Percentiles rank a stretch among this genome's conserved stretches.
Conservation (phyloP, 148 eudicot genomes). For the Fagopyrum homotropicum region DNA sequence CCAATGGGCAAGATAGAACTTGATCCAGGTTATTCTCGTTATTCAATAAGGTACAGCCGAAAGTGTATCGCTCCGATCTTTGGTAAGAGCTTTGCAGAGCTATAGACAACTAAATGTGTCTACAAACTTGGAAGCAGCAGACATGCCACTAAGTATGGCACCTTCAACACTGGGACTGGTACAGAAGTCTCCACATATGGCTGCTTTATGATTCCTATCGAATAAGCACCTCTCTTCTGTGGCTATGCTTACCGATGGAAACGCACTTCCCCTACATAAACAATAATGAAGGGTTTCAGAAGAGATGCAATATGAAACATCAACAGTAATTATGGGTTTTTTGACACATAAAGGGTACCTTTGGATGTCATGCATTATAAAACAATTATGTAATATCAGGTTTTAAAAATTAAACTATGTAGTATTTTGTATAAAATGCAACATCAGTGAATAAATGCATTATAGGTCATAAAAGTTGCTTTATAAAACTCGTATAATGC, state of each 20-base stretch:
- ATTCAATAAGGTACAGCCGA: too few relatives aligned
- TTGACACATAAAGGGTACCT: neutral
- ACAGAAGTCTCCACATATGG: conserved; percentile 92
- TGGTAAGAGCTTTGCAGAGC: neutral
- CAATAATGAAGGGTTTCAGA: neutral
- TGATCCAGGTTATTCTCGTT: too few relatives aligned
- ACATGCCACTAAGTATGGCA: conserved; percentile 75
- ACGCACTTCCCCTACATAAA: conserved; percentile 85
- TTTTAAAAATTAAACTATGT: too few relatives aligned
- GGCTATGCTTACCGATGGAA: conserved; percentile 61
- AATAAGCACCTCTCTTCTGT: conserved; percentile 73
- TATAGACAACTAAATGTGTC: conserved; percentile 33
- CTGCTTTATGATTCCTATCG: conserved; percentile 50
- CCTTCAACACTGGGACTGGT: conserved; percentile 88
- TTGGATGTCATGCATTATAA: too few relatives aligned
- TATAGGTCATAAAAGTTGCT: too few relatives aligned
- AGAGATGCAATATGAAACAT: neutral
- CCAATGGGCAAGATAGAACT: neutral
- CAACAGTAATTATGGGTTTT: neutral
- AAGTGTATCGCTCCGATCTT: neutral
- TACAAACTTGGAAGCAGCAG: conserved; percentile 67
- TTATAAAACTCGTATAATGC: too few relatives aligned
- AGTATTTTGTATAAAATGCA: too few relatives aligned
- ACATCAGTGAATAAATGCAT: too few relatives aligned
- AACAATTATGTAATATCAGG: too few relatives aligned